Conservation (phyloP, 371 early-diverging fungal genomes). For the Haplosporangium sp. region DNA sequence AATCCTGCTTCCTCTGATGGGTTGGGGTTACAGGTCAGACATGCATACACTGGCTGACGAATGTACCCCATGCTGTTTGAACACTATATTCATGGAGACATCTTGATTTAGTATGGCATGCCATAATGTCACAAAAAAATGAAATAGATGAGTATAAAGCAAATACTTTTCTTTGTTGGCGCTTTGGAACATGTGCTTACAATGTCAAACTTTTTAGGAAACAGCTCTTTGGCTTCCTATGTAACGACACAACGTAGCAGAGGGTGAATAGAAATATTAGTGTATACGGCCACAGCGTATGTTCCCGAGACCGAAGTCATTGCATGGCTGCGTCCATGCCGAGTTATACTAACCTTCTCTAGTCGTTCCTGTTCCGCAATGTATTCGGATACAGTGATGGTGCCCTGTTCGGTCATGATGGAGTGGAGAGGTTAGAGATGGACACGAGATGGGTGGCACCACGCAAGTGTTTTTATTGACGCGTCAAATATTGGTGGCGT, state of each 20-base stretch:
- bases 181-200: constrained; percentile 16
- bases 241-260: not conserved
- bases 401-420: constrained; percentile 50
- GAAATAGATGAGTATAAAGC: not conserved
- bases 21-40: constrained; percentile 77
- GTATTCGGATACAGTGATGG: constrained; percentile 62
- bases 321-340: too few relatives aligned
- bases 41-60: constrained; percentile 86
- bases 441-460: too few relatives aligned
- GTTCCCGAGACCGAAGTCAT: too few relatives aligned
- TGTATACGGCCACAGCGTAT: not conserved
- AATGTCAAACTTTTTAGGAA: constrained; percentile 54
- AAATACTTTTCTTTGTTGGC: not conserved
- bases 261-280: not conserved
- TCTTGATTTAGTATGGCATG: too few relatives aligned
- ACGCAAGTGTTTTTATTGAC: too few relatives aligned
- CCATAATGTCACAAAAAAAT: not conserved
- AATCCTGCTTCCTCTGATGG: constrained; percentile 66
- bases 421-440: not conserved
- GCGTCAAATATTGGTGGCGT: too few relatives aligned
- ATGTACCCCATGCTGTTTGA: constrained; percentile 81
- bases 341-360: constrained; percentile 28
- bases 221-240: constrained; percentile 50
- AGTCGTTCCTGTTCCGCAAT: constrained; percentile 59
- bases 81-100: constrained; percentile 59